Conservation (phyloP, 176 grass and related monocot genomes). For the Poa pratensis region DNA sequence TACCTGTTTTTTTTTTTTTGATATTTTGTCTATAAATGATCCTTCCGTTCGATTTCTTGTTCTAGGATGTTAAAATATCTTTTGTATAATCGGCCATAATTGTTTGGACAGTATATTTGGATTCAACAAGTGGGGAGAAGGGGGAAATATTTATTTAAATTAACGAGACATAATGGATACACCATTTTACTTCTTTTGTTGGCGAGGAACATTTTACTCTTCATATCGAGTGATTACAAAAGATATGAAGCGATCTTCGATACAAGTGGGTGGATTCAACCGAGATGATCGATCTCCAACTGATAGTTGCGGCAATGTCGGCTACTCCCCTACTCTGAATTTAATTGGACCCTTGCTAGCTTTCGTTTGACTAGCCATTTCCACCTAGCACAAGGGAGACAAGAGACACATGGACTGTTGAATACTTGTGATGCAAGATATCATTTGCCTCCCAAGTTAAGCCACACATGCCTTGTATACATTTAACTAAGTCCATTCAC, state of each 20-base stretch:
- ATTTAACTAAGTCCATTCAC: conserved; percentile 3
- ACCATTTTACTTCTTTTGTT: conserved; percentile 1
- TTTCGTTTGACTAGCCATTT: conserved; percentile 53
- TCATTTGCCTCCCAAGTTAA: conserved; percentile 45
- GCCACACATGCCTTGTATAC: not conserved
- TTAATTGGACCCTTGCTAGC: conserved; percentile 22
- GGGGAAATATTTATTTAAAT: not conserved
- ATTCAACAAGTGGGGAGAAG: not conserved
- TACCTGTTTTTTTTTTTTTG: no score
- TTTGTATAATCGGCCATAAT: no score
- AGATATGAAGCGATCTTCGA: not conserved
- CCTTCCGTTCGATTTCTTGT: no score
- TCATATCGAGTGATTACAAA: not conserved
- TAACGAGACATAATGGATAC: not conserved
- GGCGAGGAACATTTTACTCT: not conserved
- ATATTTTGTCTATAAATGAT: no score
- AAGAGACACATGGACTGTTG: conserved; percentile 51
- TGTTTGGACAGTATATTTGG: no score
- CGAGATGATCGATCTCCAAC: not conserved
- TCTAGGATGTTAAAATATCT: no score
- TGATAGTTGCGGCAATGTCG: conserved; percentile 21
- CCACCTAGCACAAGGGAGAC: conserved; percentile 44
- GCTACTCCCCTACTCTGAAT: not conserved
- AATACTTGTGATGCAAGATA: conserved; percentile 48
- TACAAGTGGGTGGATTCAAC: not conserved